Conservation (phyloP, 495 filamentous ascomycete genomes). For the Xylaria venustula region DNA sequence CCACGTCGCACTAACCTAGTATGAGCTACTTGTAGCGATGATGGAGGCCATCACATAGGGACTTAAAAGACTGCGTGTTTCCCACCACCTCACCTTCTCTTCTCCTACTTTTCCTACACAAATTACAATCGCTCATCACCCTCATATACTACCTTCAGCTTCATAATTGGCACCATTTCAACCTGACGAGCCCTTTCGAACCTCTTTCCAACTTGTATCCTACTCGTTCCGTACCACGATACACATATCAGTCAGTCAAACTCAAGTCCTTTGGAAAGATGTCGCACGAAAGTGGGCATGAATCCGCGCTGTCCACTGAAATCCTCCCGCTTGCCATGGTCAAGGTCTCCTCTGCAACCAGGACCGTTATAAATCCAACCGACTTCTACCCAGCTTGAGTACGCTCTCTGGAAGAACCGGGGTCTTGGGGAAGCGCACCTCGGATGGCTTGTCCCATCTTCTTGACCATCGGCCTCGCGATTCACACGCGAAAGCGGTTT, state of each 20-base stretch:
- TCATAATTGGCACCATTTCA: no score
- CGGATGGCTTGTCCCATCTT: background rate
- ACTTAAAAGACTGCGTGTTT: no score
- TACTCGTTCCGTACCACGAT: no score
- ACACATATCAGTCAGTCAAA: background rate
- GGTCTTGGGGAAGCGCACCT: slow-evolving; percentile 2
- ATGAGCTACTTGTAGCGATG: no score
- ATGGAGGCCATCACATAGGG: no score
- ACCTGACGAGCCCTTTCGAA: no score
- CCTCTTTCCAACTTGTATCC: no score
- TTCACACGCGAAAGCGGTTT: slow-evolving; percentile 2
- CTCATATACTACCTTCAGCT: no score
- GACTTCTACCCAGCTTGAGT: slow-evolving; percentile 14
- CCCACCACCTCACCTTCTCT: no score
- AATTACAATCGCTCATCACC: no score
- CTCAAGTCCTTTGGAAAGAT: background rate
- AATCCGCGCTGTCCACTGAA: background rate
- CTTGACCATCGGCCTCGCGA: background rate
- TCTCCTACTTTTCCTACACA: no score
- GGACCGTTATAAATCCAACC: slow-evolving; percentile 7
- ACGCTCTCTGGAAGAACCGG: slow-evolving; percentile 14
- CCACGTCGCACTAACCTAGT: no score
- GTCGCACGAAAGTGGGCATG: slow-evolving; percentile 13
- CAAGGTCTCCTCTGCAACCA: background rate
- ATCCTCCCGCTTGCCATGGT: background rate